Base-by-base conservation (phyloP, 1,284 basidiomycete genomes). In the Ustilago loliicola region DNA sequence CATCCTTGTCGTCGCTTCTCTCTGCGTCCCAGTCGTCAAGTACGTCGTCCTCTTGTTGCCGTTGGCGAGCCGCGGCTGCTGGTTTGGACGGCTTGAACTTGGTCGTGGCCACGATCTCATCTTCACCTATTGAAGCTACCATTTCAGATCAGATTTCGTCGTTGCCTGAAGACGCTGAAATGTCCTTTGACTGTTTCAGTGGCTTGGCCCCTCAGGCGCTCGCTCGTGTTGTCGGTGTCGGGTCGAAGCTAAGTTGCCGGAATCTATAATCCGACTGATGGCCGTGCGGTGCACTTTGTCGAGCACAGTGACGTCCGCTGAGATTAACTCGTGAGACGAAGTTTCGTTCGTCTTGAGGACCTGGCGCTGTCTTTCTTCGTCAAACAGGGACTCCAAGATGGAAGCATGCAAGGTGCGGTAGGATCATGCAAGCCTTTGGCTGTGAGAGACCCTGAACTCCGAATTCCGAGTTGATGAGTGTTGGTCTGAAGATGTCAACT, bases 1-100 rank as follows among this genome's bases (percentile, higher is more conserved):
- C 19, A 6, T 17, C n/a, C n/a, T 57, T 66, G 17, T 72, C 74
- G 17, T 62, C 68, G 52, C 66, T 69, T 36, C 72, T 78, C 15
- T 74, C 72, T 11, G 72, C 76, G 15, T 78, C 76, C 76, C 76
- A 78, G 61, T 78, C 76, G 21, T 78, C 76, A 19, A 68, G 51
- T 0, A 72, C 70, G 0, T 74, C 62, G 8, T 42, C 30, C 32
- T 73, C 47, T 27, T 63, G 55, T 54, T 71, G 59, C 29, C 55
- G 55, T 53, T 54, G 60, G 13, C 61, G 66, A 25, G 50, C 51
- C 4, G 40, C 23, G 15, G 6, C 25, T 9, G 48, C 11, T 21
- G 75, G 10, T 29, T 67, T 71, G 17, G 71, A 61, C 9, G 70
- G 42, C 42, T 65, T 70, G 67, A 70, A 73, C 50, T 77, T 77